phyloP scores from a whole-genome alignment of 2,329 filamentous ascomycete species.

The Neoscytalidium dimidiatum region DNA sequence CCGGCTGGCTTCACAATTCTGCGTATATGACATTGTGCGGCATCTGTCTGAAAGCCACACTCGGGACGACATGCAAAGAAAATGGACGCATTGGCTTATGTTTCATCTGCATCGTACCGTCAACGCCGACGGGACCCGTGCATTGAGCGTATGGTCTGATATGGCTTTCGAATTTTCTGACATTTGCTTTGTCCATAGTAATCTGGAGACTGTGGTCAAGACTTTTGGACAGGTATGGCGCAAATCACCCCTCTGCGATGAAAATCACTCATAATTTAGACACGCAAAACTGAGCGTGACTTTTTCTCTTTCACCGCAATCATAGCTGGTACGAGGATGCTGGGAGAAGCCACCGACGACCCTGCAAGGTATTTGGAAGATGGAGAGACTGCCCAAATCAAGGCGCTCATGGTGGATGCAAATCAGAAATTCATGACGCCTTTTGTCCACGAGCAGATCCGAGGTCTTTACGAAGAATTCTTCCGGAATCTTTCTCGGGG shows the following conservation, averaged over 20 bases:
- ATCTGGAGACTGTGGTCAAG: background rate
- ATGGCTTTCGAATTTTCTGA: background rate
- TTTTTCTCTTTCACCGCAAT: too few species aligned
- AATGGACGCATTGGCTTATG: background rate
- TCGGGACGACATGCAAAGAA: background rate
- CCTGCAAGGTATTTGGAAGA: background rate
- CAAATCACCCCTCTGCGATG: background rate
- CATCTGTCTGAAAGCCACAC: background rate
- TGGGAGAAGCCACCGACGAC: too few species aligned
- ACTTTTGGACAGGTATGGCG: background rate
- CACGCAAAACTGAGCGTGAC: background rate
- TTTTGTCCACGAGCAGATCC: background rate
- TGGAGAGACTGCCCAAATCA: background rate
- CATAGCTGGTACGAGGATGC: too few species aligned
- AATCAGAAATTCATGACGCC: background rate
- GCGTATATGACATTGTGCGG: background rate
- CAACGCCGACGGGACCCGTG: background rate
- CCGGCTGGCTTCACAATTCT: background rate
- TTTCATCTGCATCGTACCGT: background rate
- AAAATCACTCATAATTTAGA: background rate
- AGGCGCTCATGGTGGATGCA: background rate
- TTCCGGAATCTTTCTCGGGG: too few species aligned
- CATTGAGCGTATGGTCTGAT: background rate
- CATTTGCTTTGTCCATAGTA: background rate
- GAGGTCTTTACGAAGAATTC: too few species aligned